These are phyloP conservation scores for Stemphylium vesicarium DNA, from an alignment of 2,329 filamentous ascomycete genomes.

Conservation along the genomic window DNA sequence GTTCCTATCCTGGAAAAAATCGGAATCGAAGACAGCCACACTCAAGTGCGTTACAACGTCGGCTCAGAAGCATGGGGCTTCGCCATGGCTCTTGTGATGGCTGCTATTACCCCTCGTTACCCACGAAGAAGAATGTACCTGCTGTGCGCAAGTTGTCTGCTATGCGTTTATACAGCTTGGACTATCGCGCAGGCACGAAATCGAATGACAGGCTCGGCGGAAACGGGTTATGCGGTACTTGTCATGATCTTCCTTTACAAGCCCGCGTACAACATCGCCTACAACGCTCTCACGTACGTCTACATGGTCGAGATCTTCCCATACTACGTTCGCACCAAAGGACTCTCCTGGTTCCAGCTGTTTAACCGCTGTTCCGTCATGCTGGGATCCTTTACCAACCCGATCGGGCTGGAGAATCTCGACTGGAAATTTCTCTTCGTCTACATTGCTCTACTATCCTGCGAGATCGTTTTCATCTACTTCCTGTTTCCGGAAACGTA, in stretches of 20 bases:
- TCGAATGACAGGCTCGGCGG: slow-evolving; percentile 49
- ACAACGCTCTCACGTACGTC: slow-evolving; percentile 64
- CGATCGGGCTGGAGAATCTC: slow-evolving; percentile 66
- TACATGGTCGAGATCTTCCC: slow-evolving; percentile 60
- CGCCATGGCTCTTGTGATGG: slow-evolving; percentile 62
- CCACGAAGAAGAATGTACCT: slow-evolving; percentile 65
- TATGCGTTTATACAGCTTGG: slow-evolving; percentile 47
- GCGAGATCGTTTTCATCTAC: slow-evolving; percentile 46
- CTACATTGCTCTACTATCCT: slow-evolving; percentile 53
- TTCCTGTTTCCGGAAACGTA: slow-evolving; percentile 45
- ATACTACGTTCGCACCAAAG: slow-evolving; percentile 58
- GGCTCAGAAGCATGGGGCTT: slow-evolving; percentile 68
- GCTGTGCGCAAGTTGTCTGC: slow-evolving; percentile 45
- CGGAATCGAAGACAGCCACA: slow-evolving; percentile 59
- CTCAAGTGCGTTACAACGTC: slow-evolving; percentile 54
- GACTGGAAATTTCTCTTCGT: slow-evolving; percentile 69
- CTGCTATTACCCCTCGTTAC: slow-evolving; percentile 61
- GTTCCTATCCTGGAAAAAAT: slow-evolving; percentile 66
- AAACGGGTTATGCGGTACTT: slow-evolving; percentile 53
- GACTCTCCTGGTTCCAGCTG: slow-evolving; percentile 65
- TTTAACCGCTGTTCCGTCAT: slow-evolving; percentile 66
- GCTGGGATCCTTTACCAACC: slow-evolving; percentile 67
- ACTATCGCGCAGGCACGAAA: slow-evolving; percentile 57
- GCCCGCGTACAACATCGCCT: slow-evolving; percentile 62
- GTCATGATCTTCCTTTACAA: slow-evolving; percentile 61